These are phyloP conservation scores for Heteromeles arbutifolia DNA, from an alignment of 306 rosid genomes.

Conservation along the genomic window DNA sequence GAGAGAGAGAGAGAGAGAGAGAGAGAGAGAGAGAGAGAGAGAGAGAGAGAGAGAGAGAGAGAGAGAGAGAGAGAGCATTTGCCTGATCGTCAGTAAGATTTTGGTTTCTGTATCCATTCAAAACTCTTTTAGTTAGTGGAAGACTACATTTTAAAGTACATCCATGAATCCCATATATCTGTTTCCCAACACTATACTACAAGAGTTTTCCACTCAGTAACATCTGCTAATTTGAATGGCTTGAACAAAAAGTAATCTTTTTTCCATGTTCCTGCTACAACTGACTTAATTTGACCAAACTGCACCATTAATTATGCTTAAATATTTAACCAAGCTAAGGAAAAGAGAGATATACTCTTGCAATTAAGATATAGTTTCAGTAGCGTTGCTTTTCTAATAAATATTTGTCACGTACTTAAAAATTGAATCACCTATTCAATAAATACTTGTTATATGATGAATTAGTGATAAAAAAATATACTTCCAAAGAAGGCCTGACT, in stretches of 20 bases:
- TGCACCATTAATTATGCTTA: constrained; percentile 10
- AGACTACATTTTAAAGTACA: constrained; percentile 48
- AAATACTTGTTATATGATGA: too few species aligned
- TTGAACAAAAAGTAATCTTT: constrained; percentile 3
- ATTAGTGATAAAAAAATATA: too few species aligned
- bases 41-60: neutral
- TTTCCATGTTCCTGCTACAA: constrained; percentile 19
- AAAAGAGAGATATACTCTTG: too few species aligned
- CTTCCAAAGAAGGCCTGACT: neutral
- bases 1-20: neutral
- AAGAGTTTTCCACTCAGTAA: constrained; percentile 27
- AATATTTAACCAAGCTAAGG: neutral
- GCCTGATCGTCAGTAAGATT: constrained; percentile 4
- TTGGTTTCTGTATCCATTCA: constrained; percentile 23
- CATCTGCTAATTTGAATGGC: constrained; percentile 29
- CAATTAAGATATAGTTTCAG: too few species aligned
- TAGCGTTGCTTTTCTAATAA: too few species aligned
- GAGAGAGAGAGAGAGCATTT: constrained; percentile 13
- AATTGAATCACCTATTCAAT: fast-evolving
- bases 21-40: neutral
- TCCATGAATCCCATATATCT: constrained; percentile 18
- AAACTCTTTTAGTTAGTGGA: constrained; percentile 40
- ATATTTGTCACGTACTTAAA: too few species aligned
- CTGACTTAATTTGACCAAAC: constrained; percentile 20
- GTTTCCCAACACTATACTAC: constrained; percentile 28